Percentiles rank a stretch among this genome's conserved stretches.
These are phyloP conservation scores for Monosporascus sp. DNA, from an alignment of 2,329 filamentous ascomycete genomes.

Conservation along the genomic window DNA sequence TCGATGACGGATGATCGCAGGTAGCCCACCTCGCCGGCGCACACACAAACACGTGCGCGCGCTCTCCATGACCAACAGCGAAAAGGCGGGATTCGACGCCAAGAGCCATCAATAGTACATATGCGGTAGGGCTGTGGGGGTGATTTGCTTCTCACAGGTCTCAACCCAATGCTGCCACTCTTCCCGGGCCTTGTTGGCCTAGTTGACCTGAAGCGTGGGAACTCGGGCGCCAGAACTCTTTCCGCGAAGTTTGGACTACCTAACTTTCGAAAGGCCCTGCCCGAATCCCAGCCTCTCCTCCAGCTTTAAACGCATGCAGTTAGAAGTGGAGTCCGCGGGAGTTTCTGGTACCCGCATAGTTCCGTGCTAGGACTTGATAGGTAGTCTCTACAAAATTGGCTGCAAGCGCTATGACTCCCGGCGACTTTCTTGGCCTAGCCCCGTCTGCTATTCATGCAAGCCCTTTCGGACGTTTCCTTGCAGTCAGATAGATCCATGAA, in stretches of 20 bases:
- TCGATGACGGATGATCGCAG: no score
- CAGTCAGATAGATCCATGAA: not conserved
- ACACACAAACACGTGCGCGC: not conserved
- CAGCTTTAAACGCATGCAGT: no score
- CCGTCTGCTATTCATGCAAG: not conserved
- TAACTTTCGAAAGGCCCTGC: not conserved
- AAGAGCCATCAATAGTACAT: not conserved
- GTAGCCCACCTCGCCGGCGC: not conserved
- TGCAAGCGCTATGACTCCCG: no score
- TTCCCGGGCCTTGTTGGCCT: not conserved
- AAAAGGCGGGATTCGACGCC: not conserved
- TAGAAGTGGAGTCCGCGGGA: no score
- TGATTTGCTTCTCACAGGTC: not conserved
- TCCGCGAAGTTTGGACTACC: not conserved
- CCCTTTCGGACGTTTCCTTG: not conserved
- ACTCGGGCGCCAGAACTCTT: not conserved
- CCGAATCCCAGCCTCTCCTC: no score
- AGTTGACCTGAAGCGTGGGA: not conserved
- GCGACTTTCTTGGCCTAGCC: no score
- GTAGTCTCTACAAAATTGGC: no score
- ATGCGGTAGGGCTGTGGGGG: not conserved
- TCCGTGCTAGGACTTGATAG: no score
- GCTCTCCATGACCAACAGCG: not conserved
- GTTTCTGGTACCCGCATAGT: no score
- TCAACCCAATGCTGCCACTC: not conserved